phyloP scores from a whole-genome alignment of 495 filamentous ascomycete genomes.

The Neurospora pannonica region DNA sequence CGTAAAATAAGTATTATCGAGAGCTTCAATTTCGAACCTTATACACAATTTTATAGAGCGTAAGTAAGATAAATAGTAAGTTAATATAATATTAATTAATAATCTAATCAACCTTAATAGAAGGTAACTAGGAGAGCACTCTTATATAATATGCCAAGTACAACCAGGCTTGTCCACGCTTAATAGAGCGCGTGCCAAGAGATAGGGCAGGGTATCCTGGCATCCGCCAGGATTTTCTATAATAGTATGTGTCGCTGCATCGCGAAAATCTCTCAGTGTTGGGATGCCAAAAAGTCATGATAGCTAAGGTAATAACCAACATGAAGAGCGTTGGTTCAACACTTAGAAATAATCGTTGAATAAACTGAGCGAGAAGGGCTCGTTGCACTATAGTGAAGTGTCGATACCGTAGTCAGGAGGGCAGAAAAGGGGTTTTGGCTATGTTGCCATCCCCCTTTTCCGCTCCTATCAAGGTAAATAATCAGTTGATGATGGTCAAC shows the following conservation, averaged over 20 bases:
- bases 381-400: not conserved
- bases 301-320: not conserved
- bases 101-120: no score
- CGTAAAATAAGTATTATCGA: no score
- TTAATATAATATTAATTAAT: no score
- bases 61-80: no score
- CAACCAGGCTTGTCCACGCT: no score
- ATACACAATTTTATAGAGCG: no score
- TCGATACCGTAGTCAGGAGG: not conserved
- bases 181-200: no score
- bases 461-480: not conserved
- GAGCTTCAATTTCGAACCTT: no score
- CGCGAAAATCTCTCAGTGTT: not conserved
- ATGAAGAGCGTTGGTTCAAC: not conserved
- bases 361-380: not conserved
- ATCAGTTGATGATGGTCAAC: not conserved
- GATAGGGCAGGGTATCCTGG: no score
- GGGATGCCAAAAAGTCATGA: not conserved
- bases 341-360: not conserved
- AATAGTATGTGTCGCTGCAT: not conserved
- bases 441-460: not conserved
- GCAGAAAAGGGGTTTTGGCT: not conserved
- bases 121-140: no score
- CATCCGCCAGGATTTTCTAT: no score
- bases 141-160: no score